These are phyloP conservation scores for Prunus yedoensis DNA, from an alignment of 331 rosid species.

Conservation along the genomic window DNA sequence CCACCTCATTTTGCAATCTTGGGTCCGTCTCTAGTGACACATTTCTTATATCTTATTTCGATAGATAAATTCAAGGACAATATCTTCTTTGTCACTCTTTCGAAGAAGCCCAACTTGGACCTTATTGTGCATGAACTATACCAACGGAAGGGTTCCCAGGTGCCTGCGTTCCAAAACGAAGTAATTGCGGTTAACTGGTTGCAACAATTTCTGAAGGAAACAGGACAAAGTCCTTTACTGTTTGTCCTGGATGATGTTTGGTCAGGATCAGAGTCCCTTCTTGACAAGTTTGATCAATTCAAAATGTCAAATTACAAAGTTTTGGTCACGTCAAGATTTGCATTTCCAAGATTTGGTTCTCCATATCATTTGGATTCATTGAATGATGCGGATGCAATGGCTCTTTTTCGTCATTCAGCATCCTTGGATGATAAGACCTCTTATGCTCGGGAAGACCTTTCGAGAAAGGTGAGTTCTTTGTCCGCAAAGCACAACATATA, in stretches of 20 bases:
- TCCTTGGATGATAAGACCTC: constrained; percentile 7
- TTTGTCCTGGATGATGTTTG: constrained; percentile 67
- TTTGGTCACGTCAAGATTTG: constrained; percentile 66
- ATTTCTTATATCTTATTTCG: background rate
- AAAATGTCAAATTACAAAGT: constrained; percentile 33
- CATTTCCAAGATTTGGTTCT: constrained; percentile 35
- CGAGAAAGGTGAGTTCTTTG: constrained; percentile 39
- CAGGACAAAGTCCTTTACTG: constrained; percentile 34
- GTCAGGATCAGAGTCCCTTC: constrained; percentile 39
- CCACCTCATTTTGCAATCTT: no score
- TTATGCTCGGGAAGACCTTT: constrained; percentile 10
- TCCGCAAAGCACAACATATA: background rate
- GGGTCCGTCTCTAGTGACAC: no score
- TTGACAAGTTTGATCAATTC: constrained; percentile 36
- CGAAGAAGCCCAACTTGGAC: constrained; percentile 48
- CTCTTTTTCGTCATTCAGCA: constrained; percentile 42
- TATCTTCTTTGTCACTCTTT: constrained; percentile 47
- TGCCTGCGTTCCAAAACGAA: constrained; percentile 35
- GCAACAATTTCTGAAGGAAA: constrained; percentile 24
- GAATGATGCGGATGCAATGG: constrained; percentile 28
- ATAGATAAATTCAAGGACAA: constrained; percentile 25
- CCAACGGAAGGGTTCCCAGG: constrained; percentile 25
- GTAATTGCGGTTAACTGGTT: constrained; percentile 32
- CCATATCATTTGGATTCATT: constrained; percentile 29
- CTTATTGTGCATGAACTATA: constrained; percentile 28